Base-by-base conservation (phyloP, 305 asterid species). In the Petunia hybrid region DNA sequence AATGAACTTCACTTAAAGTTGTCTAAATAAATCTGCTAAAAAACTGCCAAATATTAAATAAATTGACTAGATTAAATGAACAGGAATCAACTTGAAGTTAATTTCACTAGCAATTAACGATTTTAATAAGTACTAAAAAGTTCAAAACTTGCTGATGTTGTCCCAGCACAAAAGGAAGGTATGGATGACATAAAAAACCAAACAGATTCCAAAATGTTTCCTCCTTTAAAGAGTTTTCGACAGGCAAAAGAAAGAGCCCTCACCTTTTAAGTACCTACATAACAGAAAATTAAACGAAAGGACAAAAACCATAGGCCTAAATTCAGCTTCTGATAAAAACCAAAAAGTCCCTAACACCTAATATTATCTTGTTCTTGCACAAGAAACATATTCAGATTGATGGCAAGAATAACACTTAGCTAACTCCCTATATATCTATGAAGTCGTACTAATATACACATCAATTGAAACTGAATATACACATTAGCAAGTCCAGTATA, bases 311-410 rank as follows among this genome's bases (percentile, higher is more conserved):
- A 48, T 35, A 48, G 35, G 5, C 42, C 62, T 35, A 48, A 45
- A 48, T 10, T 46, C 35, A 5, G 60, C 12, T 70, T 70, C 43
- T 0, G 41, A 70, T 13, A 40, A 31, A 8, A 71, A 31, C 43
- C 61, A 71, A 46, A 71, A 45, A 22, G 10, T 43, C 56, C 59
- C 61, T 31, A 46, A 46, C 31, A 10, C 62, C 31, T 3, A 71
- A 71, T 6, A 71, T 10, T 51, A 48, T 46, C 77, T 71, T 46
- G 77, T 46, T 46, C 45, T 5, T 46, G 16, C 6, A 46, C 61
- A 70, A 43, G 61, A 22, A 71, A 31, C 31, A 70, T 70, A 10
- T 69, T 70, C 60, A 70, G 77, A 46, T 70, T 70, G 6, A 70
- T 70, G 48, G 22, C 6, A 16, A 40, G 42, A 45, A 70, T 45